phyloP scores from a whole-genome alignment of 768 basidiomycete species.

The Grammothele lineata region DNA sequence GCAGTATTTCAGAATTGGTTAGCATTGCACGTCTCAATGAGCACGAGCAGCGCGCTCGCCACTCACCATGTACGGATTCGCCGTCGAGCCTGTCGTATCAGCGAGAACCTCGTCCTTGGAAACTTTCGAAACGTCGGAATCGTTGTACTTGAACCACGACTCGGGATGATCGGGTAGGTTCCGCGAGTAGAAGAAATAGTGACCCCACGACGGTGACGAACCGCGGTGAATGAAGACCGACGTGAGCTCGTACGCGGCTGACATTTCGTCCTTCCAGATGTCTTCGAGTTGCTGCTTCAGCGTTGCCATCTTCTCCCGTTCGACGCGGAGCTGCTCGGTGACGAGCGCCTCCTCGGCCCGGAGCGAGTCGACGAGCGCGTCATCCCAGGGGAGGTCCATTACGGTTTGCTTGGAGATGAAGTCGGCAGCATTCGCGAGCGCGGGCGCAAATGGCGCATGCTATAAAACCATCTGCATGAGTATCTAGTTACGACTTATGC shows the following conservation, averaged over 20 bases:
- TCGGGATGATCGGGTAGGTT: slow-evolving; percentile 77
- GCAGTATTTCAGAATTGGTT: background rate
- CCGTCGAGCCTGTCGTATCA: slow-evolving; percentile 86
- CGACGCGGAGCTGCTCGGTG: slow-evolving; percentile 50
- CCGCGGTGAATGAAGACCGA: slow-evolving; percentile 96
- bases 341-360: slow-evolving; percentile 50
- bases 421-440: slow-evolving; percentile 50
- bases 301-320: slow-evolving; percentile 42
- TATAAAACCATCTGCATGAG: too few species aligned
- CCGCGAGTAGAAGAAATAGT: slow-evolving; percentile 95
- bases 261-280: slow-evolving; percentile 66
- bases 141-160: slow-evolving; percentile 96
- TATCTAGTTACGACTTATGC: too few species aligned
- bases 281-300: slow-evolving; percentile 70
- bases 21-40: too few species aligned
- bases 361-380: slow-evolving; percentile 49
- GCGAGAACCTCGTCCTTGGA: slow-evolving; percentile 79
- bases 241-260: slow-evolving; percentile 82
- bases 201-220: slow-evolving; percentile 80
- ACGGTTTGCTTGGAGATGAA: slow-evolving; percentile 53
- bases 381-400: slow-evolving; percentile 46
- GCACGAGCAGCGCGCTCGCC: too few species aligned
- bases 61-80: slow-evolving; percentile 85
- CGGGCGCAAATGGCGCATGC: slow-evolving; percentile 57
- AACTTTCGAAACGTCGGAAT: slow-evolving; percentile 78